Evolutionary conservation across 495 filamentous ascomycete species (phyloP), one percentile per base, ranked within the genome.

Genomic region (Tuber brumale): DNA sequence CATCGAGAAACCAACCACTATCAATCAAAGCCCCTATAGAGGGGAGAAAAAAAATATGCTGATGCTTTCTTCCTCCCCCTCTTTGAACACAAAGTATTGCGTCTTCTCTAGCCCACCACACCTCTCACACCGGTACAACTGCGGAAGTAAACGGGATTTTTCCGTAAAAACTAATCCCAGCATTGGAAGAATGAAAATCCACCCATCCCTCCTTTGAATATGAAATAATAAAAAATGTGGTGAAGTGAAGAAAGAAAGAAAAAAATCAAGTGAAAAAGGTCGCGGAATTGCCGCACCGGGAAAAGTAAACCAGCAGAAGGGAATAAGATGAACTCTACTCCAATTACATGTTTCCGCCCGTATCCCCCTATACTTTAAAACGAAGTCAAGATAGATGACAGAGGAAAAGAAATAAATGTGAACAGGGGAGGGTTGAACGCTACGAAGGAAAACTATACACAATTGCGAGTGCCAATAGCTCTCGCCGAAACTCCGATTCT

Each of bases 401-500:
- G 71, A 70, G 71, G 71, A 79, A 80, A 43, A 69, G 73, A 74
- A 74, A 76, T 57, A 71, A 35, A 74, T 81, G 71, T 71, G 78
- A 57, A 73, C 75, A 27, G 57, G 51, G 71, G 69, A 77, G 80
- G 77, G 73, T 76, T 70, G 78, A 80, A 46, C 45, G 74, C 73
- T 80, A 80, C 74, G 78, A 77, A 82, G 75, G 71, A 76, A 78
- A 74, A 80, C 78, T 82, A 79, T 82, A 82, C 81, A 82, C 81
- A 82, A 79, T 81, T 82, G 81, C 81, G 81, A 82, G 81, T 80
- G 73, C 70, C 48, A 80, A 80, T 77, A 37, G 75, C 81, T 75
- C 80, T 81, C 81, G 81, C 81, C 78, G 76, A 61, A 83, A 83
- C 81, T 83, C 81, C 81, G 75, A 83, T 83, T 81, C 78, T 83